Conservation (phyloP, 495 filamentous ascomycete genomes). For the Articulospora tetracladia region DNA sequence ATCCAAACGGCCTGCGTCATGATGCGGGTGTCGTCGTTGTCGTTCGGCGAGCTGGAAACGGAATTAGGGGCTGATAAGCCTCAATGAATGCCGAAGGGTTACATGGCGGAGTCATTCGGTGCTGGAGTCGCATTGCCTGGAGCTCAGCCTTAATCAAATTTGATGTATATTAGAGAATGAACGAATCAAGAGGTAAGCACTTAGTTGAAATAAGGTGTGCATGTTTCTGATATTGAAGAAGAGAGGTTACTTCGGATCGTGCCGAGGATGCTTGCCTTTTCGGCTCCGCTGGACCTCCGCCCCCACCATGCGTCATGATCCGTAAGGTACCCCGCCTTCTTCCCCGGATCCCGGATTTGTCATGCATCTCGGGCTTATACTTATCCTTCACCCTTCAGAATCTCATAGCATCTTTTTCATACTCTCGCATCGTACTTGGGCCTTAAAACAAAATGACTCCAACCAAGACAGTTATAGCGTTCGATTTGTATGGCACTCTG, state of each 20-base stretch:
- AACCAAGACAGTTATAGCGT: slow-evolving; percentile 53
- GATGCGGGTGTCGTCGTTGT: background rate
- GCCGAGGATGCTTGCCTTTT: background rate
- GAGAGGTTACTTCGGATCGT: background rate
- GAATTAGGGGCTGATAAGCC: background rate
- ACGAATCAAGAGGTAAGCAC: background rate
- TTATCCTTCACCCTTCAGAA: background rate
- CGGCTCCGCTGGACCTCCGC: background rate
- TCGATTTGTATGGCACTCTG: slow-evolving; percentile 75
- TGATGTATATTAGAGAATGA: too few relatives aligned
- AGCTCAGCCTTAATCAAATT: too few relatives aligned
- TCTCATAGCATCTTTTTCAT: background rate
- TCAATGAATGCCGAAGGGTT: background rate
- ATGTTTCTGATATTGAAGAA: background rate
- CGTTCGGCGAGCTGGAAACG: background rate
- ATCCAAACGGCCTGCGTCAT: background rate
- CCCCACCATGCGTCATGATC: background rate
- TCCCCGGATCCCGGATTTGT: background rate
- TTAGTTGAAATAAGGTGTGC: too few relatives aligned
- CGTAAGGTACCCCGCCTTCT: background rate
- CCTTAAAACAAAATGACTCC: slow-evolving; percentile 14
- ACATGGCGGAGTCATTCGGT: background rate
- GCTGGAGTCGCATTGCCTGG: too few relatives aligned
- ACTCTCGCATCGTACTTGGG: background rate
- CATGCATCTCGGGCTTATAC: background rate